phyloP scores from a whole-genome alignment of 192 early-diverging fungal genomes.

The Phlyctochytrium bullatum region DNA sequence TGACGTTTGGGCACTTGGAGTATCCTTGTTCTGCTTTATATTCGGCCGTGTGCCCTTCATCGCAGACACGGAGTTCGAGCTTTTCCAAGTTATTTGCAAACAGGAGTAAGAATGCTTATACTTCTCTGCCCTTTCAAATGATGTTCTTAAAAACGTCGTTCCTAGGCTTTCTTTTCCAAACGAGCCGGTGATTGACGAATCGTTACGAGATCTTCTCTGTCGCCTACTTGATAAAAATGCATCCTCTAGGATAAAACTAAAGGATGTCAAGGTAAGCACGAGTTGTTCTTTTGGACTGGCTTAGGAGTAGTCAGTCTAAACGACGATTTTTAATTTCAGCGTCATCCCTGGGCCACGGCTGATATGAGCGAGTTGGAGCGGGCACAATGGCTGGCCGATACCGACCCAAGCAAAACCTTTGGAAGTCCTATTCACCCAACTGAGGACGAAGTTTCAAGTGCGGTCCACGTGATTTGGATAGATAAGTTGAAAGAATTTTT shows the following conservation, averaged over 20 bases:
- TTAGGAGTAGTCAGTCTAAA: too few relatives aligned
- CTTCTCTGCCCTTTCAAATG: slow-evolving; percentile 7
- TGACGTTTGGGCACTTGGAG: slow-evolving; percentile 97
- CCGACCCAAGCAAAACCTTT: slow-evolving; percentile 68
- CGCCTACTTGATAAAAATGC: slow-evolving; percentile 87
- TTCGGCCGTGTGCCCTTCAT: slow-evolving; percentile 92
- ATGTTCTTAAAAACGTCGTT: slow-evolving; percentile 13
- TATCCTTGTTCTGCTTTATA: slow-evolving; percentile 91
- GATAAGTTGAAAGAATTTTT: slow-evolving; percentile 15
- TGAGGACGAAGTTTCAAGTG: slow-evolving; percentile 73
- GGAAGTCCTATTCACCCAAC: slow-evolving; percentile 68
- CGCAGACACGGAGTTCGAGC: slow-evolving; percentile 92
- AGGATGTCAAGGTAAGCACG: slow-evolving; percentile 73
- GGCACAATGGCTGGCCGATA: slow-evolving; percentile 70
- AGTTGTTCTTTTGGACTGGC: not conserved
- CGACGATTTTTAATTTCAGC: slow-evolving; percentile 32
- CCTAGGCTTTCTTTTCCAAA: slow-evolving; percentile 45
- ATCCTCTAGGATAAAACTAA: slow-evolving; percentile 73
- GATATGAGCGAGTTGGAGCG: slow-evolving; percentile 62
- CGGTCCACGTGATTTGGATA: slow-evolving; percentile 55
- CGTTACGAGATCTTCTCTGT: slow-evolving; percentile 70
- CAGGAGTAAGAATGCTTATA: slow-evolving; percentile 57
- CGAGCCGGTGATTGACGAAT: slow-evolving; percentile 47
- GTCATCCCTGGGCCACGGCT: slow-evolving; percentile 83
- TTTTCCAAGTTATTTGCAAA: slow-evolving; percentile 87